Evolutionary conservation across 2,329 filamentous ascomycete genomes (phyloP).

Genomic region (Pseudogymnoascus destructans): DNA sequence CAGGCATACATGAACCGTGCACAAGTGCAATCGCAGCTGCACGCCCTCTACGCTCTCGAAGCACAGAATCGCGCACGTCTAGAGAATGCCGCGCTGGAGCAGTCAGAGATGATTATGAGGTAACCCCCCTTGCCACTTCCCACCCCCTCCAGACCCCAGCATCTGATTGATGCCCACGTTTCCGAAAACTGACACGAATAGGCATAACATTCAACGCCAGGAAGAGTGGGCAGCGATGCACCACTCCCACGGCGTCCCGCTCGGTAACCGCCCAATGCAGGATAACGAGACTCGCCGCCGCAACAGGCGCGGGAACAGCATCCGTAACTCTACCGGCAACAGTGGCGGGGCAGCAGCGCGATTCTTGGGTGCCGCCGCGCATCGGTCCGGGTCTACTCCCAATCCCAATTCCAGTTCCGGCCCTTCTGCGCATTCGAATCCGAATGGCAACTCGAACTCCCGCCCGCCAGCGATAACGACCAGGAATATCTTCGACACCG

Average conservation of each 20-base stretch:
- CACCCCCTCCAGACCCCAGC: too few relatives aligned
- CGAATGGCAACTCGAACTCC: too few relatives aligned
- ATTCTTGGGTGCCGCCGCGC: too few relatives aligned
- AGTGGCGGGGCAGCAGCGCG: neutral
- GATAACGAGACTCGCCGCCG: neutral
- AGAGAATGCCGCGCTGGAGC: neutral
- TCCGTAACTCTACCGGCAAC: neutral
- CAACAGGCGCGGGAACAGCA: neutral
- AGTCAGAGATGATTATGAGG: neutral
- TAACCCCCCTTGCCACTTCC: neutral
- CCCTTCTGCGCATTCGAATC: neutral
- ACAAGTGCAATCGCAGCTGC: neutral
- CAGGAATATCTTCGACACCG: neutral
- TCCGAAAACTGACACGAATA: neutral
- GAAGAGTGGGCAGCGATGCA: neutral
- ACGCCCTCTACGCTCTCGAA: neutral
- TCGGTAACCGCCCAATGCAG: too few relatives aligned
- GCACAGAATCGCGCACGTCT: neutral
- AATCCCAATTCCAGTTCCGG: neutral
- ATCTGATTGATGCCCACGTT: too few relatives aligned
- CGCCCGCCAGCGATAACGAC: neutral
- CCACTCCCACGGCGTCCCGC: too few relatives aligned
- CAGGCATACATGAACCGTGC: neutral
- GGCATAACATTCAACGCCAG: neutral
- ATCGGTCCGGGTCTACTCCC: neutral